Base-by-base conservation (phyloP, 768 basidiomycete genomes). In the Hemileccinum rubropunctum region DNA sequence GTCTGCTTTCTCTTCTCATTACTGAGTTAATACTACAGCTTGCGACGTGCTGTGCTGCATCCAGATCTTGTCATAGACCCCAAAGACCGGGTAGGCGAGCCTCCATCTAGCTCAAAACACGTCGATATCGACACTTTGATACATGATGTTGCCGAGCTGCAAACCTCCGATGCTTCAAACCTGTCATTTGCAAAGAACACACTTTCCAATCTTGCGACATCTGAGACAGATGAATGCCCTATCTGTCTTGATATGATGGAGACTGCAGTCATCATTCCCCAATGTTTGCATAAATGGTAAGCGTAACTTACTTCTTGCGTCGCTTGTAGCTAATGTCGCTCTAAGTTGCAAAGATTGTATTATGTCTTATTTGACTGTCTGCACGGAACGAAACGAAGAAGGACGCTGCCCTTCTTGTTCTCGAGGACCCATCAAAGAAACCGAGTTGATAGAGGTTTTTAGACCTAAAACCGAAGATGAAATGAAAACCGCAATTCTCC, bases 41-140 rank as follows among this genome's bases (percentile, higher is more conserved):
- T 97, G 26, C 87, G 95, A 28, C 91, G 93, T 48, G 94, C 94
- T 9, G 94, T 97, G 4, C 77, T 97, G 18, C 95, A 98, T 63
- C 92, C 95, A 0, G 79, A 79, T 53, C 81, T 98, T 20, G 91
- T 97, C 9, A 71, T 88, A 10, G 78, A 77, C 10, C 66, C 72
- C 6, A 73, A 81, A 23, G 72, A 74, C 28, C 65, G 71, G 14
- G 62, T 68, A 2, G 54, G 67, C 8, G 71, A 71, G 4, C 57
- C 73, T 1, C 58, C 64, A n/a, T 69, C 71, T 10, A 35, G 39
- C 41, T 54, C 53, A 5, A 52, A 53, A 45, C 77, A 75, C 40
- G 63, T 87, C 17, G 76, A 86, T 48, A 72, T 88, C 21, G 76
- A 84, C 23, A 73, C 78, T 21, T 65, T 91, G 46, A 79, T 89